phyloP scores from a whole-genome alignment of 139 green algal species.

The Haematococcus lacustris region DNA sequence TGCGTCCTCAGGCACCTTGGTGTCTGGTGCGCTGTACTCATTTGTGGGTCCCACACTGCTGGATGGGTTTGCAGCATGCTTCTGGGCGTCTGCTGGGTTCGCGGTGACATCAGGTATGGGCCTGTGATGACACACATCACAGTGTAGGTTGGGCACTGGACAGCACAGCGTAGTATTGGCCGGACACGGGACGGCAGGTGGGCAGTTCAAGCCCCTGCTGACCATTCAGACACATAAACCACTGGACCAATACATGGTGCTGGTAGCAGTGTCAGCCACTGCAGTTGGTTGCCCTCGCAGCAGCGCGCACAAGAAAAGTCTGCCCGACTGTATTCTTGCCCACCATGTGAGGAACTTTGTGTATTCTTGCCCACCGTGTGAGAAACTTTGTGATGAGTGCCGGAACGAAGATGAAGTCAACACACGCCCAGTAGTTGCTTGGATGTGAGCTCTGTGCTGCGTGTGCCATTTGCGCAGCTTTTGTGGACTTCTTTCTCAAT shows the following conservation, averaged over 20 bases:
- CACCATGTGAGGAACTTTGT: not conserved
- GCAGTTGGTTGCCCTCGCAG: not conserved
- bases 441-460: not conserved
- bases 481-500: not conserved
- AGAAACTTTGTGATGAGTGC: not conserved
- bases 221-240: too few relatives aligned
- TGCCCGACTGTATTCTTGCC: not conserved
- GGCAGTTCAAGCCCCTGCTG: too few relatives aligned
- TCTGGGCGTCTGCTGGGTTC: constrained; percentile 58
- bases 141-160: not conserved
- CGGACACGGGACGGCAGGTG: not conserved
- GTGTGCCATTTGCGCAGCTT: not conserved
- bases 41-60: constrained; percentile 47
- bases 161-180: not conserved
- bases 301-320: too few relatives aligned
- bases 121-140: not conserved
- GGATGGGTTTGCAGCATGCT: constrained; percentile 69
- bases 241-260: too few relatives aligned
- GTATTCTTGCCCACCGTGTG: not conserved
- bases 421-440: not conserved
- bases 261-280: not conserved
- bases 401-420: too few relatives aligned
- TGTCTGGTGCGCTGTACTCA: constrained; percentile 69
- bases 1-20: constrained; percentile 62
- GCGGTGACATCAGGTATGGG: constrained; percentile 15